Conservation (phyloP, 305 asterid species). For the Rubia peregrina region DNA sequence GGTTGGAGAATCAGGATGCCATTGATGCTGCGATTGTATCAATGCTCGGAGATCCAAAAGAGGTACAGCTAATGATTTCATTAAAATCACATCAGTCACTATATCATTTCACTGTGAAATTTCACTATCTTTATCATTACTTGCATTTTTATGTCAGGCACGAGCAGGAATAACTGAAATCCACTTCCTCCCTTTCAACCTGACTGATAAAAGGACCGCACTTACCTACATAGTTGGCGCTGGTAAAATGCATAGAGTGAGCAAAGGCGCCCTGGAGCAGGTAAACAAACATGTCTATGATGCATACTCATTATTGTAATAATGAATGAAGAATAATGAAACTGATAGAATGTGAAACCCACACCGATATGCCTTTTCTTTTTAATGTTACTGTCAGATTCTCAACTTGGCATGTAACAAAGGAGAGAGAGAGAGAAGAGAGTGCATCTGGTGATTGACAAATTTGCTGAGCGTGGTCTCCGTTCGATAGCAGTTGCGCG, state of each 20-base stretch:
- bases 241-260: slow-evolving; percentile 72
- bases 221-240: slow-evolving; percentile 63
- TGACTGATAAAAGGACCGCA: slow-evolving; percentile 80
- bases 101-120: too few relatives aligned
- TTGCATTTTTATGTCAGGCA: slow-evolving; percentile 34
- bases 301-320: background rate
- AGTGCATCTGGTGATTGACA: slow-evolving; percentile 57
- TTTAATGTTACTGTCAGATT: slow-evolving; percentile 15
- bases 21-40: slow-evolving; percentile 86
- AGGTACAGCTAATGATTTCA: slow-evolving; percentile 27
- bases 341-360: too few relatives aligned
- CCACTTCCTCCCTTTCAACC: slow-evolving; percentile 84
- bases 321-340: too few relatives aligned
- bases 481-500: slow-evolving; percentile 70
- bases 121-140: too few relatives aligned
- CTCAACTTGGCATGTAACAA: slow-evolving; percentile 21
- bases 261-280: slow-evolving; percentile 95
- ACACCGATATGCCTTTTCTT: background rate
- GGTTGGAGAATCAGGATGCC: slow-evolving; percentile 79
- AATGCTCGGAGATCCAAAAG: slow-evolving; percentile 82
- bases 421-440: slow-evolving; percentile 42
- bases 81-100: too few relatives aligned
- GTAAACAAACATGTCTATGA: slow-evolving; percentile 22
- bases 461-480: slow-evolving; percentile 86
- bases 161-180: slow-evolving; percentile 72